Evolutionary conservation across 148 eudicot genomes (phyloP).

Genomic region (Linanthus parryae): DNA sequence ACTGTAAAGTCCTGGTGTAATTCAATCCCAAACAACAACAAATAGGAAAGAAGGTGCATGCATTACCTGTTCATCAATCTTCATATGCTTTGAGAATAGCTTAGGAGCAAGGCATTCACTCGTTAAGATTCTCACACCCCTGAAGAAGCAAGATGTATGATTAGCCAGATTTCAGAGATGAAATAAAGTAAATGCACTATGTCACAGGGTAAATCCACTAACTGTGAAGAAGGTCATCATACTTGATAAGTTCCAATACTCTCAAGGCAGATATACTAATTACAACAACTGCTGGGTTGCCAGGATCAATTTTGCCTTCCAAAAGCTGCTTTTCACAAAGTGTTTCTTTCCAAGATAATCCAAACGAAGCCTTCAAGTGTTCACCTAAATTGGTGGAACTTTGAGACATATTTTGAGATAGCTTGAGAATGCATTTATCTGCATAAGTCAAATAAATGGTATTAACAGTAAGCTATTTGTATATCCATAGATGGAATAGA

Average conservation of each 20-base stretch:
- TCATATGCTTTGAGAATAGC: conserved; percentile 94
- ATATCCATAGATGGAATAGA: neutral
- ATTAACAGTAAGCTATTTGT: too few species aligned
- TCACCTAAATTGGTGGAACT: conserved; percentile 43
- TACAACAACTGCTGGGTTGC: conserved; percentile 74
- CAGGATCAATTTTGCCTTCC: conserved; percentile 72
- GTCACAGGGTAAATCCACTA: neutral
- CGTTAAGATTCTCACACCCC: conserved; percentile 74
- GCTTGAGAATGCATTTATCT: conserved; percentile 57
- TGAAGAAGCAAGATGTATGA: conserved; percentile 14
- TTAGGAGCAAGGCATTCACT: conserved; percentile 81
- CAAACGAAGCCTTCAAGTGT: conserved; percentile 64
- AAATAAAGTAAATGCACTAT: neutral
- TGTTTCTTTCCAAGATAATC: conserved; percentile 63
- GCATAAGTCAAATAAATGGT: conserved; percentile 11
- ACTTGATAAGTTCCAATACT: conserved; percentile 88
- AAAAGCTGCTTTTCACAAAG: conserved; percentile 53
- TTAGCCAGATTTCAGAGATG: neutral
- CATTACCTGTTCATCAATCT: conserved; percentile 88
- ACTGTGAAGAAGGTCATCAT: conserved; percentile 10
- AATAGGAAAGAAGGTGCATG: conserved; percentile 9
- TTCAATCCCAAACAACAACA: too few species aligned
- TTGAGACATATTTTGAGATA: conserved; percentile 39
- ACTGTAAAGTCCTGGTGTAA: too few species aligned
- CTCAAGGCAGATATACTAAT: conserved; percentile 76